A percentile compares a stretch with the other conserved stretches of the same genome.
These are phyloP conservation scores for Aureobasidium zeae DNA, from an alignment of 2,329 filamentous ascomycete species.

Conservation along the genomic window DNA sequence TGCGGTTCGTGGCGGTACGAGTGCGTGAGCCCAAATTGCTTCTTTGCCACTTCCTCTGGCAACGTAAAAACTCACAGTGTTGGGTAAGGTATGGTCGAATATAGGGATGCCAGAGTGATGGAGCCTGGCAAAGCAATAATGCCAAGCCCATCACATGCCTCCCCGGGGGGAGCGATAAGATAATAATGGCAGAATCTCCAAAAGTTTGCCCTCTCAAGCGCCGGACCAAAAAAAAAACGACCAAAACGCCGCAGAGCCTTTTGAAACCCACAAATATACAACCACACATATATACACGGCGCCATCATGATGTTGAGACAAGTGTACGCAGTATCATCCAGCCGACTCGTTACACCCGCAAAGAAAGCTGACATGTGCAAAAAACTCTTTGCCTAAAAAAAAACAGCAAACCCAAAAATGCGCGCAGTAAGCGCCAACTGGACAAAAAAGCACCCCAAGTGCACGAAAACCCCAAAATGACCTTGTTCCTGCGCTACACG, in stretches of 20 bases:
- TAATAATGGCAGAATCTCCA: constrained; percentile 4
- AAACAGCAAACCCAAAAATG: constrained; percentile 50
- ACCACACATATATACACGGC: background rate
- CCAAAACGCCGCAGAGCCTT: background rate
- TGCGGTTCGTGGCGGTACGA: too few relatives aligned
- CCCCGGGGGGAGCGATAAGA: background rate
- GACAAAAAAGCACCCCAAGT: constrained; percentile 86
- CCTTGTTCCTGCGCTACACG: constrained; percentile 81
- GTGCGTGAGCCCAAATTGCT: too few relatives aligned
- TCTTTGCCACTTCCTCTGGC: too few relatives aligned
- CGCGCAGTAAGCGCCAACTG: constrained; percentile 88
- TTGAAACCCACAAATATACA: background rate
- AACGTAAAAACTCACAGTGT: too few relatives aligned
- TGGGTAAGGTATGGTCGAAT: background rate
- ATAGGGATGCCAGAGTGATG: background rate
- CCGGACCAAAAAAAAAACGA: too few relatives aligned
- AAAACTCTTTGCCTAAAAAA: background rate
- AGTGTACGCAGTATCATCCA: constrained; percentile 4
- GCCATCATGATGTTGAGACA: constrained; percentile 12
- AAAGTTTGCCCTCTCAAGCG: constrained; percentile 12
- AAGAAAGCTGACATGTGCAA: too few relatives aligned
- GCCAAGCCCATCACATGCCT: background rate
- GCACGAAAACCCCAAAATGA: constrained; percentile 81
- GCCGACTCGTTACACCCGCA: too few relatives aligned
- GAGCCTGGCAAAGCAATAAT: background rate